Conservation (phyloP, 2,329 filamentous ascomycete genomes). For the Sporothrix protearum region DNA sequence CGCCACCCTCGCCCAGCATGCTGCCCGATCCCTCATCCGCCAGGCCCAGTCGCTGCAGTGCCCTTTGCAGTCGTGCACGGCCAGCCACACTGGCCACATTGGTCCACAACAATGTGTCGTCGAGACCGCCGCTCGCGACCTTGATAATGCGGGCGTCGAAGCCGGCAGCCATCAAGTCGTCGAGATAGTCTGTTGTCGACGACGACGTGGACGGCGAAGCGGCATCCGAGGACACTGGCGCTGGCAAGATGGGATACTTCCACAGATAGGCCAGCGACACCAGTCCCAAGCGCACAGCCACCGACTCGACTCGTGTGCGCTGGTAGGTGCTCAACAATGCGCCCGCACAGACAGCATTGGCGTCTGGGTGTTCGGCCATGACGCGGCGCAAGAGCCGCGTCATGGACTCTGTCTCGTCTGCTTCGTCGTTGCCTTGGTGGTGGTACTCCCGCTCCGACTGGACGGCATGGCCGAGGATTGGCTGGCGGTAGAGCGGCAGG, state of each 20-base stretch:
- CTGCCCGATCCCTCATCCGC: constrained; percentile 44
- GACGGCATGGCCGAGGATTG: constrained; percentile 68
- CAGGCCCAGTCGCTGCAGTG: constrained; percentile 64
- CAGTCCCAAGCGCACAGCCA: constrained; percentile 79
- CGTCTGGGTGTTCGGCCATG: constrained; percentile 66
- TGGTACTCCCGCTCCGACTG: constrained; percentile 70
- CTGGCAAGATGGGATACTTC: constrained; percentile 76
- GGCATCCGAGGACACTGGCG: neutral
- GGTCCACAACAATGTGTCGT: constrained; percentile 75
- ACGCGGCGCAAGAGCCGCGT: constrained; percentile 68
- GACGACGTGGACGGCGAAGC: neutral
- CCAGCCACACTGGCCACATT: constrained; percentile 62
- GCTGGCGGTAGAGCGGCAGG: constrained; percentile 77
- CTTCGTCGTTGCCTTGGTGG: constrained; percentile 26
- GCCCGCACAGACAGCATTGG: constrained; percentile 83
- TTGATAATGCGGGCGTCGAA: constrained; percentile 93
- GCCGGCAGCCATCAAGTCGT: constrained; percentile 74
- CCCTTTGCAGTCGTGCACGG: constrained; percentile 46
- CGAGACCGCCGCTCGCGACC: constrained; percentile 84
- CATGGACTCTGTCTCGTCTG: constrained; percentile 87
- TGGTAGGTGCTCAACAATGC: constrained; percentile 96
- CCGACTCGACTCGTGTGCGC: constrained; percentile 88
- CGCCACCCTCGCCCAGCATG: constrained; percentile 85
- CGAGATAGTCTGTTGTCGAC: constrained; percentile 42
- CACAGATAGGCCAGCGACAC: constrained; percentile 83